Conservation (phyloP, 352 stramenopile genomes). For the Pythium rishiriense region DNA sequence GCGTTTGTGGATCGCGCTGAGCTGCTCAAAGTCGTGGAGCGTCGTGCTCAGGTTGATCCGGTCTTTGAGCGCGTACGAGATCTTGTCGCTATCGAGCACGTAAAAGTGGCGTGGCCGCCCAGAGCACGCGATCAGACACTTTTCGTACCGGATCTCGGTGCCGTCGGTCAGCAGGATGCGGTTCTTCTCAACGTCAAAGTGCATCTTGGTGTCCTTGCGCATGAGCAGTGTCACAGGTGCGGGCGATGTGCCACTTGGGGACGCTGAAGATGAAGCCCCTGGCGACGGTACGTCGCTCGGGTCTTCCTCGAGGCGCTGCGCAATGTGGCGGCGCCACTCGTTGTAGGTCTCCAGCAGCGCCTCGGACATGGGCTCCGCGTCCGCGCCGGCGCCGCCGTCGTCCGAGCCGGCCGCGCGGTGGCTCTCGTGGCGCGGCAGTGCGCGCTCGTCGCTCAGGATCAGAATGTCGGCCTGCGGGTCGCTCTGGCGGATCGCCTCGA, state of each 20-base stretch:
- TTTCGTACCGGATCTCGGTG: constrained; percentile 80
- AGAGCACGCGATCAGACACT: constrained; percentile 85
- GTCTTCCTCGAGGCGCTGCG: constrained; percentile 76
- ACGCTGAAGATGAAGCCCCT: neutral
- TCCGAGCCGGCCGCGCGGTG: constrained; percentile 24
- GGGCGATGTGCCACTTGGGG: neutral
- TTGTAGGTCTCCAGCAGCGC: constrained; percentile 88
- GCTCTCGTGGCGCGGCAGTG: constrained; percentile 57
- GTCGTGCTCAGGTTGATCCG: constrained; percentile 87
- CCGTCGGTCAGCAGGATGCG: constrained; percentile 78
- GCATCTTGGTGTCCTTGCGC: constrained; percentile 61
- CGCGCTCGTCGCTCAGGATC: constrained; percentile 84
- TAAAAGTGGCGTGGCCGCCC: constrained; percentile 86
- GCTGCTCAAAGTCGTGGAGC: constrained; percentile 76
- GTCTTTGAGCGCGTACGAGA: constrained; percentile 82
- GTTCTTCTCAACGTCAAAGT: constrained; percentile 88
- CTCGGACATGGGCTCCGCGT: constrained; percentile 33
- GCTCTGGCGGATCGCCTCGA: constrained; percentile 89
- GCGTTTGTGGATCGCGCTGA: constrained; percentile 58
- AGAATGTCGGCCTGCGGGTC: constrained; percentile 81
- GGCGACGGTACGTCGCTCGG: constrained; percentile 20
- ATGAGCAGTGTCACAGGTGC: constrained; percentile 76
- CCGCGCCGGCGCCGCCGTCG: constrained; percentile 19
- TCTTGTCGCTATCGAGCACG: constrained; percentile 82
- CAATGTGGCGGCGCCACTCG: constrained; percentile 88